Base-by-base conservation (phyloP, 2,329 filamentous ascomycete genomes). In the Paecilomyces sp. region DNA sequence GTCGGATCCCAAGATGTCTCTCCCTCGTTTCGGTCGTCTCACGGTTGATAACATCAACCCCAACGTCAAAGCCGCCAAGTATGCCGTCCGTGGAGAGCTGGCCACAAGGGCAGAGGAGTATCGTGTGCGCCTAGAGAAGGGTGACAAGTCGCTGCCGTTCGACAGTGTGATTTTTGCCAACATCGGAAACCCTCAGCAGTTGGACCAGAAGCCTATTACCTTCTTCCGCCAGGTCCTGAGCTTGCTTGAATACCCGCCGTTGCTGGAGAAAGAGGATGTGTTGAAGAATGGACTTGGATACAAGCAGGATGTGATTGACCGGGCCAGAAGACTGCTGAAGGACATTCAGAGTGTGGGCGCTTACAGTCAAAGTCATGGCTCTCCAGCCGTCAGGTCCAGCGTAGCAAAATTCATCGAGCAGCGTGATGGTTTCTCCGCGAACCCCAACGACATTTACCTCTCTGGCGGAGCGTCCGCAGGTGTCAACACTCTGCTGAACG, bases 131-230 rank as follows among this genome's bases (percentile, higher is more conserved):
- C 81, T 97, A 62, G 75, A 75, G 61, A 80, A 83, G 56, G 77
- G 75, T 58, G 72, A 75, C 62, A 73, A 75, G 65, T 67, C 68
- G n/a, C 82, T 97, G 56, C 93, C 94, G 55, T 99, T 99, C 77
- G 83, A 90, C 69, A 84, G 91, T 61, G 88, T 99, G 76, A 93
- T 99, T 79, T 92, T 90, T 64, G 94, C 94, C 78, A 99, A 99
- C 80, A 99, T 99, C 71, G 94, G 94, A 72, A 99, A 99, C 81
- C 94, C 94, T 3, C 94, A 99, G 79, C 94, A 99, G 79, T 86
- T 99, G 64, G 94, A 97, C 79, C 94, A 99, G 83, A 95, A 97
- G 83, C 94, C 94, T 70, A 93, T 99, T 70, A 99, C 94, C 67
- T 99, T 97, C 83, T 97, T 99, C 86, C 88, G 94, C 68, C 93